Percentiles rank a stretch among this genome's conserved stretches.
phyloP scores from a whole-genome alignment of 164 flowering plant species.

The Taxillus chinensis region DNA sequence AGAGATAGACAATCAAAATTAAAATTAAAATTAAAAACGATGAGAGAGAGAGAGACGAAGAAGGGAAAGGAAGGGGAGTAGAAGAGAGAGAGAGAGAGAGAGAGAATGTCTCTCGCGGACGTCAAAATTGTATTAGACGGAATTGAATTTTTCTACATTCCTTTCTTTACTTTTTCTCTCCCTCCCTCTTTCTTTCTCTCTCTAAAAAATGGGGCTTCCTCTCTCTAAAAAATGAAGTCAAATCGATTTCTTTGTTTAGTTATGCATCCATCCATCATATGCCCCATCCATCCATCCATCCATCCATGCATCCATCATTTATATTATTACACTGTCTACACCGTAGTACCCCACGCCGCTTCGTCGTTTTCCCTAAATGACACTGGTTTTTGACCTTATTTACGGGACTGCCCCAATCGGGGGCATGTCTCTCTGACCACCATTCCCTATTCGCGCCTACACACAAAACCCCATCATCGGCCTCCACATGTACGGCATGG shows the following conservation, averaged over 20 bases:
- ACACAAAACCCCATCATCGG: too few species aligned
- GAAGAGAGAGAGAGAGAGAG: conserved; percentile 7
- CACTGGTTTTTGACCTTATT: too few species aligned
- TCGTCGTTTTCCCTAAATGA: too few species aligned
- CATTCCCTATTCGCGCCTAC: too few species aligned
- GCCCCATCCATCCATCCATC: neutral
- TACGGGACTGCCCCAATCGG: too few species aligned
- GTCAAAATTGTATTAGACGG: conserved; percentile 40
- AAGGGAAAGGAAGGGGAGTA: too few species aligned
- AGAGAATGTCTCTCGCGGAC: conserved; percentile 38
- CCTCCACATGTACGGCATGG: too few species aligned
- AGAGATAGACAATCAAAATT: neutral
- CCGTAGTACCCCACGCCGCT: too few species aligned
- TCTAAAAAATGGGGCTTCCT: neutral
- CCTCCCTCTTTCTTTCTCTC: neutral
- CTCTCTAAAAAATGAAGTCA: conserved; percentile 22
- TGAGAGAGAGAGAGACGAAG: neutral
- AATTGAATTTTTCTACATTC: conserved; percentile 34
- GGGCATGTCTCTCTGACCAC: too few species aligned
- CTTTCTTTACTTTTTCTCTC: conserved; percentile 10
- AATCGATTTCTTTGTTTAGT: conserved; percentile 14
- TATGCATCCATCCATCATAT: too few species aligned
- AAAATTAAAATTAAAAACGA: too few species aligned
- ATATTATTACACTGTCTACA: neutral
- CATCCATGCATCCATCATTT: neutral